A percentile compares a stretch with the other conserved stretches of the same genome.
phyloP scores from a whole-genome alignment of 2,329 filamentous ascomycete genomes.

The Exophiala spinifera region DNA sequence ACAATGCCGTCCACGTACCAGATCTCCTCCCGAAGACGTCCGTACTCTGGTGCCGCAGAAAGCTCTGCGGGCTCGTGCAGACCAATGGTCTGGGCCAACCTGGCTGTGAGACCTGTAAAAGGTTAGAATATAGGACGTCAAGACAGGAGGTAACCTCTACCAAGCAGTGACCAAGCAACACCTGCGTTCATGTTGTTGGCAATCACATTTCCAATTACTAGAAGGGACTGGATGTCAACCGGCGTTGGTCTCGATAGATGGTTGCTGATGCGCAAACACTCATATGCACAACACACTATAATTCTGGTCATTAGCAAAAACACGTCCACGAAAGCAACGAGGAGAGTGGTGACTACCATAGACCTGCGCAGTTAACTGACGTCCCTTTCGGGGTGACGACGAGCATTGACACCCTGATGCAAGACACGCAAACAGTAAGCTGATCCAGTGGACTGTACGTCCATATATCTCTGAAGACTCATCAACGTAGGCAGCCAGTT shows the following conservation, averaged over 20 bases:
- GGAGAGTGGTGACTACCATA: slow-evolving; percentile 46
- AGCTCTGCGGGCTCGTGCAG: slow-evolving; percentile 26
- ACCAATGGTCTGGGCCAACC: slow-evolving; percentile 36
- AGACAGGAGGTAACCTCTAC: slow-evolving; percentile 30
- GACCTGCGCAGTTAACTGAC: slow-evolving; percentile 61
- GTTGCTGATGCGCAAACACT: slow-evolving; percentile 61
- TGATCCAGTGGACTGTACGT: slow-evolving; percentile 56
- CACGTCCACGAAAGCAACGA: slow-evolving; percentile 33
- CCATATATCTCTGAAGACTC: slow-evolving; percentile 50
- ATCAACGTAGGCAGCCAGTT: slow-evolving; percentile 43
- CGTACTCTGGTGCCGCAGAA: slow-evolving; percentile 33
- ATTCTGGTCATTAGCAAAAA: slow-evolving; percentile 30
- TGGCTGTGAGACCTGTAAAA: slow-evolving; percentile 32
- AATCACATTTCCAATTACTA: slow-evolving; percentile 60
- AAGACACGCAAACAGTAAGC: slow-evolving; percentile 57
- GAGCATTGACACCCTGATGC: slow-evolving; percentile 61
- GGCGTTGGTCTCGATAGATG: slow-evolving; percentile 59
- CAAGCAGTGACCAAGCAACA: slow-evolving; percentile 58
- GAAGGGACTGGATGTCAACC: slow-evolving; percentile 58
- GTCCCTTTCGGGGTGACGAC: slow-evolving; percentile 54
- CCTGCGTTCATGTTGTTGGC: slow-evolving; percentile 63
- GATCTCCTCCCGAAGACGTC: slow-evolving; percentile 56
- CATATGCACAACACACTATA: slow-evolving; percentile 60
- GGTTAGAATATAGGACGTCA: slow-evolving; percentile 30
- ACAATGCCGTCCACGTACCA: slow-evolving; percentile 54